Percentiles rank a stretch among this genome's conserved stretches.
These are phyloP conservation scores for Hemileia vastatrix DNA, from an alignment of 1,284 basidiomycete genomes.

Conservation along the genomic window DNA sequence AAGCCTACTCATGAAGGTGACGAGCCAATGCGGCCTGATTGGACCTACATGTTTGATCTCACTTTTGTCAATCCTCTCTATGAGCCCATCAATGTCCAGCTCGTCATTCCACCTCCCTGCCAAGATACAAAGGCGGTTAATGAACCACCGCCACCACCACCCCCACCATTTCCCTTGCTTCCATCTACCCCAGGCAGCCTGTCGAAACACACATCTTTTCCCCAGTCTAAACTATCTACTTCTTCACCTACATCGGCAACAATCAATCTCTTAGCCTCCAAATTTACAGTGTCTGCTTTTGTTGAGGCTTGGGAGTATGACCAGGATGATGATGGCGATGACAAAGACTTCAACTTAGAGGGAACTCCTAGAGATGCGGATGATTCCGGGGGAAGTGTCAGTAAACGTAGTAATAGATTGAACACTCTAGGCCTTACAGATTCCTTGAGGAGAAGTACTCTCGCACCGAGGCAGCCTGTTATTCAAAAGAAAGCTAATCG, in stretches of 20 bases:
- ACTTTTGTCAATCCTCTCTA: constrained; percentile 85
- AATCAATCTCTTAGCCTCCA: constrained; percentile 62
- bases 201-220: too few relatives aligned
- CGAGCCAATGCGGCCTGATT: constrained; percentile 56
- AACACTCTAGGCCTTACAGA: constrained; percentile 38
- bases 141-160: constrained; percentile 41
- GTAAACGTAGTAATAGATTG: constrained; percentile 57
- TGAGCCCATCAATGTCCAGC: constrained; percentile 77
- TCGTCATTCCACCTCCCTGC: constrained; percentile 57
- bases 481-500: constrained; percentile 75
- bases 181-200: not conserved
- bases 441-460: constrained; percentile 6
- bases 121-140: constrained; percentile 25
- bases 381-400: constrained; percentile 46
- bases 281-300: constrained; percentile 73
- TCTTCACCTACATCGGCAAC: constrained; percentile 29
- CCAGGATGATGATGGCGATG: constrained; percentile 44
- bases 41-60: constrained; percentile 74
- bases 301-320: constrained; percentile 95
- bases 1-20: constrained; percentile 49
- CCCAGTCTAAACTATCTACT: constrained; percentile 29
- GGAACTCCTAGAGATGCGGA: constrained; percentile 44
- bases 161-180: constrained; percentile 58
- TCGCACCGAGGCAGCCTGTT: constrained; percentile 45
- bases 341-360: constrained; percentile 27